Conservation (phyloP, 768 basidiomycete genomes). For the Tricholoma terreum region DNA sequence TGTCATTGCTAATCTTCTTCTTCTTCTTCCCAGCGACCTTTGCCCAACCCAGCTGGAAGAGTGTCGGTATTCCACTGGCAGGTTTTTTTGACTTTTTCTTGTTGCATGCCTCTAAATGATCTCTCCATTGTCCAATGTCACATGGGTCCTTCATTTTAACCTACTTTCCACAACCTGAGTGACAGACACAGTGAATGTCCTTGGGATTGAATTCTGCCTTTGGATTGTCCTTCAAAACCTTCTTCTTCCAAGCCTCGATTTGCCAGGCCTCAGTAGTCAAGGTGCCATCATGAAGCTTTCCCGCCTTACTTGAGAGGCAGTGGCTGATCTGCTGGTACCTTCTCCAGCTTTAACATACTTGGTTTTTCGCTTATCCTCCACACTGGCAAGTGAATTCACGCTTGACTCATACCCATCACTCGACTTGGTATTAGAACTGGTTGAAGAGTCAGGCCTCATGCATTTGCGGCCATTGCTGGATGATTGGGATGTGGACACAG, state of each 20-base stretch:
- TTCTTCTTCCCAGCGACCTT: not conserved
- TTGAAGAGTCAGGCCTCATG: not conserved
- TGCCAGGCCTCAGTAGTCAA: not conserved
- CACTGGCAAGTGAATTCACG: not conserved
- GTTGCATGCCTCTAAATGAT: not conserved
- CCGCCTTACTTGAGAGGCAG: not conserved
- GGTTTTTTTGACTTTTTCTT: not conserved
- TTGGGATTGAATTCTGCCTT: conserved; percentile 1
- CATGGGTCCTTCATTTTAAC: not conserved
- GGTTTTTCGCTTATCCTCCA: not conserved
- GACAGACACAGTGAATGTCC: not conserved
- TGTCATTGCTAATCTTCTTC: not conserved
- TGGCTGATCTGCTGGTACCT: not conserved
- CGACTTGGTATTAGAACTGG: not conserved
- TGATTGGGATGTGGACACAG: not conserved
- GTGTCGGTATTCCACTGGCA: not conserved
- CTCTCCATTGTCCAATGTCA: not conserved
- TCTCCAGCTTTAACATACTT: not conserved
- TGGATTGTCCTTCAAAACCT: not conserved
- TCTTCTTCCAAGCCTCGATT: not conserved
- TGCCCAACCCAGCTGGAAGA: not conserved
- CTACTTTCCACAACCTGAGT: not conserved
- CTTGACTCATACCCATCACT: not conserved
- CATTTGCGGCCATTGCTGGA: not conserved
- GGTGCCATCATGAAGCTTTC: not conserved